phyloP scores from a whole-genome alignment of 148 eudicot species.

The Diospyros lotus region DNA sequence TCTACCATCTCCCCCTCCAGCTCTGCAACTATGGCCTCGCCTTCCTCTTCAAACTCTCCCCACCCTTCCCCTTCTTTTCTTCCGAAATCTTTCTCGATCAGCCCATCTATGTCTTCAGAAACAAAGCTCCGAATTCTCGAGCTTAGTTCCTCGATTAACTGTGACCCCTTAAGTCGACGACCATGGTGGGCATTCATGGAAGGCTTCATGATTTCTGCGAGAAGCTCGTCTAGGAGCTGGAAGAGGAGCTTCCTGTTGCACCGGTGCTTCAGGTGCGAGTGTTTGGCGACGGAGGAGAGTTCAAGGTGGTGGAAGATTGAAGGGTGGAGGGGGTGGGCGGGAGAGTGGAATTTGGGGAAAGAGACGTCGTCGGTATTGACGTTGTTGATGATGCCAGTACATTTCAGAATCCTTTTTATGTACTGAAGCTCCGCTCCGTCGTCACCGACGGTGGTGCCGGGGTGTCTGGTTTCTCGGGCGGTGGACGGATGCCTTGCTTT shows the following conservation, averaged over 20 bases:
- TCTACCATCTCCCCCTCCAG: constrained; percentile 56
- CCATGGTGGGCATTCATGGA: not conserved
- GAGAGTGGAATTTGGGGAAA: constrained; percentile 46
- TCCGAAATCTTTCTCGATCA: constrained; percentile 53
- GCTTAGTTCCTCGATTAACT: constrained; percentile 42
- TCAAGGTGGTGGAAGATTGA: constrained; percentile 55
- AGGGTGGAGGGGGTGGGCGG: constrained; percentile 70
- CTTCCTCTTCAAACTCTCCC: constrained; percentile 44
- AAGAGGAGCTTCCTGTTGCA: constrained; percentile 61
- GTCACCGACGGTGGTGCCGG: constrained; percentile 12
- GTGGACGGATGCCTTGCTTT: constrained; percentile 22
- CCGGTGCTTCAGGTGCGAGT: constrained; percentile 18
- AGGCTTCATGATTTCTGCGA: constrained; percentile 46
- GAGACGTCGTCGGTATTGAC: constrained; percentile 44
- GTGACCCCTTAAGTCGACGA: constrained; percentile 29
- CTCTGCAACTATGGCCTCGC: constrained; percentile 45
- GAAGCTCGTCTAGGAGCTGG: constrained; percentile 53
- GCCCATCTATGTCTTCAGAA: constrained; percentile 64
- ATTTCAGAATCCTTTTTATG: constrained; percentile 53
- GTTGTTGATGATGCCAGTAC: constrained; percentile 40
- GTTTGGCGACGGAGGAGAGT: constrained; percentile 15
- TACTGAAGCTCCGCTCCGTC: constrained; percentile 38
- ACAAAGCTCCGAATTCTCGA: constrained; percentile 40
- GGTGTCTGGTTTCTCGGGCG: constrained; percentile 14
- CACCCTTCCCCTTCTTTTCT: constrained; percentile 5